Evolutionary conservation across 148 eudicot species (phyloP), one percentile per base, ranked within the genome.

Genomic region (Chenopodium formosanum): DNA sequence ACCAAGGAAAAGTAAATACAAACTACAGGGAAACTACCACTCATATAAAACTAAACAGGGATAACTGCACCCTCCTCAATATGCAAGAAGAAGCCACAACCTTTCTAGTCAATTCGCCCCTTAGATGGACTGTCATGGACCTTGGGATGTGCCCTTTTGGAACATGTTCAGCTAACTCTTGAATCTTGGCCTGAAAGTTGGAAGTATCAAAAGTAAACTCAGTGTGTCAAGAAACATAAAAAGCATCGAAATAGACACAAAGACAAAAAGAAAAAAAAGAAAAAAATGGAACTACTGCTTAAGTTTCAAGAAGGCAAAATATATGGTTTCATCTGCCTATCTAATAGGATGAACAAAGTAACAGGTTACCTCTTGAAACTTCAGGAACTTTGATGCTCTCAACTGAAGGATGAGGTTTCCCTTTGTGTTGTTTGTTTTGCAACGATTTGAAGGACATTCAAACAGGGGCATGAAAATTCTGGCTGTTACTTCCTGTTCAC

Each of bases 71-170:
- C 52, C 40, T 46, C 53, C 74, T 31, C 71, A 20, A 56, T 22
- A 44, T 20, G 62, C 73, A 32, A 70, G 50, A 37, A 70, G 34
- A 74, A 52, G 23, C 46, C 84, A 82, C 91, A 70, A 94, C 99
- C 99, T 97, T 97, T 83, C 99, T 90, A 47, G 99, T 97, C 62
- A 94, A 92, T 86, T 97, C 99, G 64, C 99, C 99, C 86, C 98
- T 91, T 31, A 92, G 90, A 84, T 96, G 98, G 83, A 97, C 82
- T 34, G 97, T 92, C 99, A 97, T 94, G 76, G 94, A 83, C 68
- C 98, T 88, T n/a, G 99, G 99, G 82, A 97, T 97, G 83, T 97
- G 99, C 75, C 98, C 99, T 84, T 97, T 97, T 2, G 99, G 99
- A 37, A 97, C 99, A 84, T 97, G 99, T 70, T 97, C 99, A 81